Evolutionary conservation across 179 eudicot species (phyloP).

Genomic region (Amaranthus tricolor): DNA sequence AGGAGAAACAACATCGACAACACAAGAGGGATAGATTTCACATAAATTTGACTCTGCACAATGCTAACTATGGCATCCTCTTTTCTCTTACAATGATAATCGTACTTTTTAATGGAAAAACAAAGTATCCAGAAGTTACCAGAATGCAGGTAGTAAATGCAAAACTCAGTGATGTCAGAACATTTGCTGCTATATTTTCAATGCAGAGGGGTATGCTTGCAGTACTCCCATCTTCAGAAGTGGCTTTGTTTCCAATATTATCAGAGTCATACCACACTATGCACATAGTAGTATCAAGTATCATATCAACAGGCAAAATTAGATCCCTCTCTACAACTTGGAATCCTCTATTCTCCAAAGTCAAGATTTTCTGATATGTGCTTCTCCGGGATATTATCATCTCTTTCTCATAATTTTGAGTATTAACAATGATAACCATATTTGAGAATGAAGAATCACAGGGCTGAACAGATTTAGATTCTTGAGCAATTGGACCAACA

Average conservation of each 20-base stretch:
- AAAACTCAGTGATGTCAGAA: conserved; percentile 84
- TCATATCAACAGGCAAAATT: conserved; percentile 68
- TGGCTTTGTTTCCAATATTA: conserved; percentile 70
- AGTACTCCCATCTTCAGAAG: conserved; percentile 65
- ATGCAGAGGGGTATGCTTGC: conserved; percentile 71
- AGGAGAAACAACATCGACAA: not conserved
- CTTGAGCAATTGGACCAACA: conserved; percentile 32
- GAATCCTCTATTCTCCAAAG: conserved; percentile 76
- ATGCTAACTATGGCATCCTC: not conserved
- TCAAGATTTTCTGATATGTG: conserved; percentile 83
- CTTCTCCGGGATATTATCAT: conserved; percentile 93
- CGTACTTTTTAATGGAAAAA: too few relatives aligned
- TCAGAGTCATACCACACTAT: conserved; percentile 86
- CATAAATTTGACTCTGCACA: not conserved
- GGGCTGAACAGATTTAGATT: conserved; percentile 25
- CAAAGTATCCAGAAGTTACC: conserved; percentile 46
- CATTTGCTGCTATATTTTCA: conserved; percentile 79
- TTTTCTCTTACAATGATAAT: not conserved
- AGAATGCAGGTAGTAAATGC: conserved; percentile 77
- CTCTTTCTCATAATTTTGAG: conserved; percentile 71
- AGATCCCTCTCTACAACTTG: conserved; percentile 91
- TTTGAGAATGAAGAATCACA: conserved; percentile 42
- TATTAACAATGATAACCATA: conserved; percentile 64
- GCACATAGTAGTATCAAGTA: conserved; percentile 66
- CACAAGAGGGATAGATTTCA: not conserved